phyloP scores from a whole-genome alignment of 1,139 yeast species.

The Pichia sp. region DNA sequence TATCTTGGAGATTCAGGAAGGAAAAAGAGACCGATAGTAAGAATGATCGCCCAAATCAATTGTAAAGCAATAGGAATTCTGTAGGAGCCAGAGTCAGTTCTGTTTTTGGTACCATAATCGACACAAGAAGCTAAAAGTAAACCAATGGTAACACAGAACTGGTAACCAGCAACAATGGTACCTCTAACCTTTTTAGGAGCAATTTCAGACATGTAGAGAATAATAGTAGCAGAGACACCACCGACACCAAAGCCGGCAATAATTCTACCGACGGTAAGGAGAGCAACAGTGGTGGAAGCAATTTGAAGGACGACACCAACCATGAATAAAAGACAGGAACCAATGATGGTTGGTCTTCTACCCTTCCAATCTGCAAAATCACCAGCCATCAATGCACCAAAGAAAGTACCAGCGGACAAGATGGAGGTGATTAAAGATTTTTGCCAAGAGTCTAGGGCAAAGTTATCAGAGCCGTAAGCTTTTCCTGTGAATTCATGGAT shows the following conservation, averaged over 20 bases:
- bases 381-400: slow-evolving; percentile 54
- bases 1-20: slow-evolving; percentile 71
- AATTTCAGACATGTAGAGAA: slow-evolving; percentile 64
- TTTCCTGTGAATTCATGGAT: slow-evolving; percentile 31
- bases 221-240: slow-evolving; percentile 55
- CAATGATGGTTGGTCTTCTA: slow-evolving; percentile 50
- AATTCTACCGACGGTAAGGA: slow-evolving; percentile 52
- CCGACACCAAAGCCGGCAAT: slow-evolving; percentile 68
- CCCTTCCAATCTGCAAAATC: slow-evolving; percentile 51
- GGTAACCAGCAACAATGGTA: slow-evolving; percentile 61
- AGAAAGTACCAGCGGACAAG: slow-evolving; percentile 51
- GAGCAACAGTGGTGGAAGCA: slow-evolving; percentile 39
- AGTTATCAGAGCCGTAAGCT: slow-evolving; percentile 14
- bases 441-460: slow-evolving; percentile 24
- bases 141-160: slow-evolving; percentile 63
- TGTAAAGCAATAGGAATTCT: slow-evolving; percentile 58
- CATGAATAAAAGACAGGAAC: slow-evolving; percentile 47
- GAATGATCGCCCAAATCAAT: slow-evolving; percentile 46
- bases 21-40: slow-evolving; percentile 46
- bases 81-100: slow-evolving; percentile 49
- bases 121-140: slow-evolving; percentile 61
- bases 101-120: slow-evolving; percentile 52
- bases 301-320: slow-evolving; percentile 58
- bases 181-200: slow-evolving; percentile 69
- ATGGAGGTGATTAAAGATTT: slow-evolving; percentile 49